Evolutionary conservation across 2,329 filamentous ascomycete species (phyloP).

Genomic region (Nigrospora sphaerica): DNA sequence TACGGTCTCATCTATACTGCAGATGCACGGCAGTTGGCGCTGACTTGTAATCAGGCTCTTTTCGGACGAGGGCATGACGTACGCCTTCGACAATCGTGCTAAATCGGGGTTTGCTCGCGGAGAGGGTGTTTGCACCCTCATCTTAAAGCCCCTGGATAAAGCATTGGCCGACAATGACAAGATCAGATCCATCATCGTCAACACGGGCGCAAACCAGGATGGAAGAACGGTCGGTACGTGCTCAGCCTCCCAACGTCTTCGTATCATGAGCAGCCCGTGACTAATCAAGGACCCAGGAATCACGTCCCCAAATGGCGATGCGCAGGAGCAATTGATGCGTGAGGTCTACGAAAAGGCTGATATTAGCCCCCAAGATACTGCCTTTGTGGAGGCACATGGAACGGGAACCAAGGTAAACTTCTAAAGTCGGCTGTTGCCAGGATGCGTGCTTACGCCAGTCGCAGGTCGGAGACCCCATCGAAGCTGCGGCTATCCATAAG

Average conservation of each 20-base stretch:
- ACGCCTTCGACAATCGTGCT: conserved; percentile 20
- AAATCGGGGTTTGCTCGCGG: conserved; percentile 23
- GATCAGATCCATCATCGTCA: conserved; percentile 25
- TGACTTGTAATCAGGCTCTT: background rate
- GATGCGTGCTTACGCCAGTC: too few relatives aligned
- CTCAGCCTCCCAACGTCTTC: background rate
- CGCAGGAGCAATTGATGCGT: conserved; percentile 19
- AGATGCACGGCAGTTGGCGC: background rate
- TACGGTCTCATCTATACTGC: too few relatives aligned
- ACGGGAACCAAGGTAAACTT: conserved; percentile 30
- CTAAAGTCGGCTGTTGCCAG: too few relatives aligned
- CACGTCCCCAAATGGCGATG: conserved; percentile 17
- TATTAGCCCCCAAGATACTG: conserved; percentile 8
- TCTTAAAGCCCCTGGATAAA: conserved; percentile 24
- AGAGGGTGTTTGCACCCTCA: conserved; percentile 23
- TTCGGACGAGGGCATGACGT: conserved; percentile 3
- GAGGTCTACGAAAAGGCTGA: conserved; percentile 13
- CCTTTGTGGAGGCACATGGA: conserved; percentile 36
- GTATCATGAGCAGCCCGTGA: background rate
- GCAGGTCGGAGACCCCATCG: conserved; percentile 45
- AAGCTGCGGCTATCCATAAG: conserved; percentile 37
- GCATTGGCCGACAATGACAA: conserved; percentile 25
- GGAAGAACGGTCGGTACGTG: conserved; percentile 9
- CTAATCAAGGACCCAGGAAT: conserved; percentile 6
- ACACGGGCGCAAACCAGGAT: conserved; percentile 18